Percentiles rank a stretch among this genome's conserved stretches.
Evolutionary conservation across 768 basidiomycete genomes (phyloP).

Genomic region (Suillus discolor): DNA sequence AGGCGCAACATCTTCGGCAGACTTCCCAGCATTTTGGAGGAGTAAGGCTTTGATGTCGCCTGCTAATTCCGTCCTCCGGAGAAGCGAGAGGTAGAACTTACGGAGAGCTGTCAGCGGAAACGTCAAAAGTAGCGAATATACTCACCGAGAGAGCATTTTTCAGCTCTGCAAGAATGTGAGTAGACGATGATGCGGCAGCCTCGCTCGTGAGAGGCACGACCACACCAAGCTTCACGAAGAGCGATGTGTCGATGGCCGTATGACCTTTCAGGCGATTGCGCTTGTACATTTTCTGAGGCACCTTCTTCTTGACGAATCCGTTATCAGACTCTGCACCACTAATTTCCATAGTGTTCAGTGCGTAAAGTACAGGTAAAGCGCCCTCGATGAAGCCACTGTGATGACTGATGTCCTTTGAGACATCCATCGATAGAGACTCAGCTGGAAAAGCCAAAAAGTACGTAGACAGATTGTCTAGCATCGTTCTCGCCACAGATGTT

Average conservation of each 20-base stretch:
- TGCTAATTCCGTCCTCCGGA: constrained; percentile 20
- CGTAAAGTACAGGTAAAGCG: constrained; percentile 26
- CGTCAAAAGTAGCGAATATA: not conserved
- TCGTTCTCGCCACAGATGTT: constrained; percentile 20
- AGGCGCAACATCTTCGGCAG: not conserved
- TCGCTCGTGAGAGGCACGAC: constrained; percentile 26
- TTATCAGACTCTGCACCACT: not conserved
- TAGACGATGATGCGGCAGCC: constrained; percentile 20
- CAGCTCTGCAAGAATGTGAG: constrained; percentile 26
- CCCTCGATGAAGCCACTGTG: constrained; percentile 25
- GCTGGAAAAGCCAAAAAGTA: constrained; percentile 26
- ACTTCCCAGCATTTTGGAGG: constrained; percentile 4
- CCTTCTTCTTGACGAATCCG: constrained; percentile 15
- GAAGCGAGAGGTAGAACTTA: constrained; percentile 29
- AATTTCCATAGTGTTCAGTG: constrained; percentile 13
- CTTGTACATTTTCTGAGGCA: constrained; percentile 33
- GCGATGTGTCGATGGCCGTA: constrained; percentile 26
- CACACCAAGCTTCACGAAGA: constrained; percentile 32
- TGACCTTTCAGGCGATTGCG: constrained; percentile 16
- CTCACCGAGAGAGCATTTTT: constrained; percentile 33
- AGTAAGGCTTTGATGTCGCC: constrained; percentile 6
- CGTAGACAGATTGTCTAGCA: constrained; percentile 31
- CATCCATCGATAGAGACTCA: constrained; percentile 15
- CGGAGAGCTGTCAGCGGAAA: not conserved
- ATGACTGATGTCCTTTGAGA: constrained; percentile 16